Evolutionary conservation across 306 rosid genomes (phyloP), one percentile per base, ranked within the genome.

Genomic region (Castanea mollissima): DNA sequence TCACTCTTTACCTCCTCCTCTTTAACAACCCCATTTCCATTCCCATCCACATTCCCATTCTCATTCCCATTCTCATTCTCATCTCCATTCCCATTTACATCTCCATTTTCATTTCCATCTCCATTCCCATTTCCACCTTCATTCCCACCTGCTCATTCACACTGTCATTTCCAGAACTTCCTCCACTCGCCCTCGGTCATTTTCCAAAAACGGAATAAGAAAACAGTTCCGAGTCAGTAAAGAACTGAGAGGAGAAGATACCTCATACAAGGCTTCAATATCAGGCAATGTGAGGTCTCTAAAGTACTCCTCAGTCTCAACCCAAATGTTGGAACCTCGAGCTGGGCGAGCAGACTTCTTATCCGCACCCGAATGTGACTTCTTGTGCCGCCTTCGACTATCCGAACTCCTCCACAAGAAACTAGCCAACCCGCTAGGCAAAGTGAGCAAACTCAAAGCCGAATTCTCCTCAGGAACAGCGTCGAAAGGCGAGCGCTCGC

Each of bases 401-500:
- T 92, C 97, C 3, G 86, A 78, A 12, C 84, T 86, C 55, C 94
- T 89, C 64, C 74, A 85, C 83, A 96, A 78, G 70, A 92, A 89
- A 73, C 68, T 85, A 0, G 98, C 90, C 86, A 93, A 76, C 52
- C 82, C 89, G 76, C 85, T 78, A 23, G 99, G 99, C 83, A 96
- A 79, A 38, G 97, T 91, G 58, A 85, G 85, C 55, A 74, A 89
- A 54, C 81, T 68, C 15, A 91, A 85, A 73, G 86, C 84, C 2
- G 93, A 86, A n/a, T 89, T 60, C 52, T 90, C 99, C 11, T 85
- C 98, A 0, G 85, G 75, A 21, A 73, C 54, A 13, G 54, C 88
- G 85, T 93, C 99, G 29, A 80, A 89, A 18, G 99, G 97, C 23
- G 90, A 93, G 34, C 93, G 91, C 79, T 91, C 91, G 32, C 89